Percentiles rank a stretch among this genome's conserved stretches.
These are phyloP conservation scores for Clohesyomyces aquaticus DNA, from an alignment of 495 filamentous ascomycete species.

Conservation along the genomic window DNA sequence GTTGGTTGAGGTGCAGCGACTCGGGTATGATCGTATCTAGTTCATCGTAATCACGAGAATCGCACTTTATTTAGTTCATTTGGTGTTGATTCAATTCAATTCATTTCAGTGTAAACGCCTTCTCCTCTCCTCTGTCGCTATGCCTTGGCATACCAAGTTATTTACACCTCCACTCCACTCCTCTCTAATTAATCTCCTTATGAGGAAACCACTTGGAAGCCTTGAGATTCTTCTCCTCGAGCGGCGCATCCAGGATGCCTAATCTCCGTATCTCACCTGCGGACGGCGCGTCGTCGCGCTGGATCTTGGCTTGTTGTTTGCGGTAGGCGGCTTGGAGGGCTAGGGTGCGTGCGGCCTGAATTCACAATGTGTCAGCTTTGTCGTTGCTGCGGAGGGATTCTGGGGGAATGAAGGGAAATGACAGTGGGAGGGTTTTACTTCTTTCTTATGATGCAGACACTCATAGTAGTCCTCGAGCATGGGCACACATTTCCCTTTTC, in stretches of 20 bases:
- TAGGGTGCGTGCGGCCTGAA: constrained; percentile 74
- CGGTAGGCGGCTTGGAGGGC: constrained; percentile 85
- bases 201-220: constrained; percentile 43
- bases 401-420: neutral
- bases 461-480: constrained; percentile 96
- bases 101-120: too few relatives aligned
- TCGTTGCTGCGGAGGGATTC: neutral
- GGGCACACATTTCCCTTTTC: constrained; percentile 88
- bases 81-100: too few relatives aligned
- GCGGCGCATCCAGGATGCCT: constrained; percentile 72
- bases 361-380: neutral
- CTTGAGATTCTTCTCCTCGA: constrained; percentile 72
- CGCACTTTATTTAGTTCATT: too few relatives aligned
- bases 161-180: too few relatives aligned
- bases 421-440: constrained; percentile 60
- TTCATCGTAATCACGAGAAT: too few relatives aligned
- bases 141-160: too few relatives aligned
- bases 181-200: constrained; percentile 43
- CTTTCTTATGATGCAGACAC: constrained; percentile 97
- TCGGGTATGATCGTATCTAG: too few relatives aligned
- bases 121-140: too few relatives aligned
- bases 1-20: too few relatives aligned
- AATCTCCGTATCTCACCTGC: constrained; percentile 82
- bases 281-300: constrained; percentile 73
- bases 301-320: constrained; percentile 72